These are phyloP conservation scores for Melastoma candidum DNA, from an alignment of 441 rosid species.

Conservation along the genomic window DNA sequence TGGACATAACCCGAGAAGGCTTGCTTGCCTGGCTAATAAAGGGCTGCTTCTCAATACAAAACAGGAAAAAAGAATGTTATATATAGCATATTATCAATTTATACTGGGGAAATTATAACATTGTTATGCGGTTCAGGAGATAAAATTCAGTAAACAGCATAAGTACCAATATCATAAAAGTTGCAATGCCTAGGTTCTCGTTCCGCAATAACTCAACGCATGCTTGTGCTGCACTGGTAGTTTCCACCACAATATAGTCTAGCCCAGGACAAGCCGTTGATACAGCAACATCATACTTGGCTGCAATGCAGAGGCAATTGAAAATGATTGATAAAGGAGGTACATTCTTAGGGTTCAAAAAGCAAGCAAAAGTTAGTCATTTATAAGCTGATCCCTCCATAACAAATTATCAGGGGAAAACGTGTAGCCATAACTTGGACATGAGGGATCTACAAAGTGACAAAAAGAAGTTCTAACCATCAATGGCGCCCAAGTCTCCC, in stretches of 20 bases:
- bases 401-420: too few relatives aligned
- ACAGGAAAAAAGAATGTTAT: not conserved
- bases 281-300: conserved; percentile 88
- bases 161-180: conserved; percentile 94
- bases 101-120: too few relatives aligned
- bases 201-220: conserved; percentile 84
- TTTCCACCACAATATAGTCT: conserved; percentile 91
- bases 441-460: not conserved
- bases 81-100: too few relatives aligned
- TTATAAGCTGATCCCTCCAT: too few relatives aligned
- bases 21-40: not conserved
- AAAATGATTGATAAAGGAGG: not conserved
- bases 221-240: conserved; percentile 85
- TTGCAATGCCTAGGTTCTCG: conserved; percentile 85
- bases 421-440: conserved; percentile 1
- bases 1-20: not conserved
- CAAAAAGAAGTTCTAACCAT: conserved; percentile 41
- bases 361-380: not conserved
- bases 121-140: not conserved
- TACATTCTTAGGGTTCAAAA: not conserved
- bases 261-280: conserved; percentile 93
- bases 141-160: not conserved
- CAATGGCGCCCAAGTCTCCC: conserved; percentile 99
- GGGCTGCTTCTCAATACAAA: not conserved
- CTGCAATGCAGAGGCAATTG: conserved; percentile 34